Percentiles rank a stretch among this genome's conserved stretches.
These are phyloP conservation scores for Porphyrellus cyaneotinctus DNA, from an alignment of 768 basidiomycete genomes.

Conservation along the genomic window DNA sequence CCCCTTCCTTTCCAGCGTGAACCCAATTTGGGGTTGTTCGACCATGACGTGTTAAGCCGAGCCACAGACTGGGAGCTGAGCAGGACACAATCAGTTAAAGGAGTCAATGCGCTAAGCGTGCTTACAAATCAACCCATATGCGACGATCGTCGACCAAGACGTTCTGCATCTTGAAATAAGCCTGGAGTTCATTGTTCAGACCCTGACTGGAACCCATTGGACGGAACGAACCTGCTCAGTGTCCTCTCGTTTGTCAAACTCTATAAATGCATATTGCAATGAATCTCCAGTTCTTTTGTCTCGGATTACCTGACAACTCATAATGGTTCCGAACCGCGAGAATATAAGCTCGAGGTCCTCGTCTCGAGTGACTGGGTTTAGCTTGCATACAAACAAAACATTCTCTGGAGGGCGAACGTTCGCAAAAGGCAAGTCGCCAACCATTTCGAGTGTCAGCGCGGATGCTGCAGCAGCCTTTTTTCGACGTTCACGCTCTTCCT, in stretches of 20 bases:
- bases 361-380: slow-evolving; percentile 92
- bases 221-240: slow-evolving; percentile 75
- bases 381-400: slow-evolving; percentile 97
- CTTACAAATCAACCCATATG: slow-evolving; percentile 98
- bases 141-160: slow-evolving; percentile 95
- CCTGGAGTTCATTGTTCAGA: slow-evolving; percentile 42
- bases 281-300: slow-evolving; percentile 96
- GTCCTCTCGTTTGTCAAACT: slow-evolving; percentile 90
- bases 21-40: slow-evolving; percentile 64
- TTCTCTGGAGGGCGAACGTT: slow-evolving; percentile 98
- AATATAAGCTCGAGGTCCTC: slow-evolving; percentile 98
- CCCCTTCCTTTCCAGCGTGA: slow-evolving; percentile 34
- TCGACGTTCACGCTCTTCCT: slow-evolving; percentile 76
- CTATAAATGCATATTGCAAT: slow-evolving; percentile 97
- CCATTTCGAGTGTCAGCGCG: slow-evolving; percentile 97
- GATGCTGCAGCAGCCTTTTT: slow-evolving; percentile 88
- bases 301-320: slow-evolving; percentile 96
- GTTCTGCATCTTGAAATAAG: slow-evolving; percentile 99
- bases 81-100: slow-evolving; percentile 16
- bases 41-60: slow-evolving; percentile 76
- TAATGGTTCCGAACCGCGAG: slow-evolving; percentile 89
- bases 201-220: not conserved
- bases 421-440: slow-evolving; percentile 96
- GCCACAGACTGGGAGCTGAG: slow-evolving; percentile 90
- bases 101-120: slow-evolving; percentile 15